Base-by-base conservation (phyloP, 805 yeast species). In the Suhomyces canberraensis region DNA sequence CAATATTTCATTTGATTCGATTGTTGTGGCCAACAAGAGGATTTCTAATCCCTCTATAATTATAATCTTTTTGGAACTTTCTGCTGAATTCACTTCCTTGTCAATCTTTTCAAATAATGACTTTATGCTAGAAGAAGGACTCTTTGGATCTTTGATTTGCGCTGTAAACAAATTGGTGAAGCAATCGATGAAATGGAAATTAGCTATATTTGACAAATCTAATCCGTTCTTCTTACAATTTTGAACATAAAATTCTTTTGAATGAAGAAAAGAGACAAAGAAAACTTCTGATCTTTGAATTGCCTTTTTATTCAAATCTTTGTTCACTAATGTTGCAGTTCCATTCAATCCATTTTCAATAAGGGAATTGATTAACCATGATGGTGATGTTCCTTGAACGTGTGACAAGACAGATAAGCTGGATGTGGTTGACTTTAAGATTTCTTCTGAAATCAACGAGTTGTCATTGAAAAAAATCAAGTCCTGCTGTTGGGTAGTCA, bases 351-450 rank as follows among this genome's bases (percentile, higher is more conserved):
- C 58, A 24, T 67, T 69, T 47, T 82, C 87, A 7, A 80, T 58
- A 16, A 83, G 52, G 2, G 79, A 69, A 37, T 69, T 70, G 3
- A 73, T 50, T 25, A 84, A 61, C 91, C 91, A 84, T 4, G 76
- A 55, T 2, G 90, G 79, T 18, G 76, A 69, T 0, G 84, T 80
- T 0, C 83, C 79, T 36, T 58, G 66, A 3, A 47, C 46, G 36
- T 66, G 61, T 1, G 69, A 48, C 6, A 68, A 51, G 3, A 61
- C 39, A 3, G 63, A 52, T 15, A 62, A 43, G 11, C 39, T 36
- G 3, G 55, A 41, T 6, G 20, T 14, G 11, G 15, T 13, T 29
- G 39, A 20, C 6, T 26, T 3, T 37, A 43, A 47, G 29, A 39
- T 37, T 4, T 40, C 44, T 16, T 57, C 59, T 1, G 69, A 53